These are phyloP conservation scores for Bathelium albidoporum DNA, from an alignment of 495 filamentous ascomycete species.

Conservation along the genomic window DNA sequence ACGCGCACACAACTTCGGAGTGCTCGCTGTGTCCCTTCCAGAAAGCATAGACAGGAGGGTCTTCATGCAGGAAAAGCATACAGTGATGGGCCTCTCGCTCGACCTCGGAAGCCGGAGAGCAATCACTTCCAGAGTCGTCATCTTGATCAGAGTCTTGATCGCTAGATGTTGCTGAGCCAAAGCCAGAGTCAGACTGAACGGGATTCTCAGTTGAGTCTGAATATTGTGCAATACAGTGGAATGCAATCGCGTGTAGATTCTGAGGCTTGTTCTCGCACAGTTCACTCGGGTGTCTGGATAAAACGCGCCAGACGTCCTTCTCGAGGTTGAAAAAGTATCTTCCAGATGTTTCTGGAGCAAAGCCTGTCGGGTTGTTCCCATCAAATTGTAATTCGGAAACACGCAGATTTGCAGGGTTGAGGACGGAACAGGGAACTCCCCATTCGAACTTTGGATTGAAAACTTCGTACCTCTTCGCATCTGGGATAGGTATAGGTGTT, in stretches of 20 bases:
- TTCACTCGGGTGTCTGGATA: not conserved
- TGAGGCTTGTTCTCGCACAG: not conserved
- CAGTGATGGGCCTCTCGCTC: not conserved
- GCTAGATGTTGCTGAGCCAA: not conserved
- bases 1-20: not conserved
- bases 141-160: not conserved
- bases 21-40: not conserved
- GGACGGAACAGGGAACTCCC: not conserved
- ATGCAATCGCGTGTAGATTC: not conserved
- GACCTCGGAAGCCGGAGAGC: not conserved
- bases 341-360: not conserved
- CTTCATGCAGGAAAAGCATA: not conserved
- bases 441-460: not conserved
- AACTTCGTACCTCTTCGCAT: not conserved
- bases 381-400: not conserved
- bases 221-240: not conserved
- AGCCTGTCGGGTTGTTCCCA: not conserved
- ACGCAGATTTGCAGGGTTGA: not conserved
- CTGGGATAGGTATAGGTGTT: not conserved
- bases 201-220: not conserved
- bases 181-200: not conserved
- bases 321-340: not conserved
- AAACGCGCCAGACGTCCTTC: not conserved
- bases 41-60: not conserved
- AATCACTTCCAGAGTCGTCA: not conserved